Conservation (phyloP, 768 basidiomycete genomes). For the Suillus luteus region DNA sequence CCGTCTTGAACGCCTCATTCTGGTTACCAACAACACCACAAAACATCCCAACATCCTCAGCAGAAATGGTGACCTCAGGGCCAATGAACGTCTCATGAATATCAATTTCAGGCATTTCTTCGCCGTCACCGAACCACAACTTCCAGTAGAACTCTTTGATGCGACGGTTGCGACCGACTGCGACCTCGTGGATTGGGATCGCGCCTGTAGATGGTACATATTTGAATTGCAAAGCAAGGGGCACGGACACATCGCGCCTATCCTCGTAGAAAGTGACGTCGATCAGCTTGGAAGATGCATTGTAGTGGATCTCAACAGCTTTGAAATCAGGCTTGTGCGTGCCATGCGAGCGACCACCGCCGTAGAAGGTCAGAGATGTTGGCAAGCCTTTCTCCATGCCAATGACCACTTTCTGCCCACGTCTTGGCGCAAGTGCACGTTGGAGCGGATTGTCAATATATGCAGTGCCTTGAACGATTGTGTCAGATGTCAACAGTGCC, state of each 20-base stretch:
- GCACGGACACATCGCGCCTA: constrained; percentile 71
- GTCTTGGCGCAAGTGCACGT: constrained; percentile 82
- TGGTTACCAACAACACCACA: constrained; percentile 94
- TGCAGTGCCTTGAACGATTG: constrained; percentile 81
- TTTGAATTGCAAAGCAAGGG: constrained; percentile 77
- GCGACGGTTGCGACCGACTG: constrained; percentile 77
- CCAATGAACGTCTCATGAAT: constrained; percentile 83
- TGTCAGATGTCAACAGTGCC: constrained; percentile 79
- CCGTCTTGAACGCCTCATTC: constrained; percentile 84
- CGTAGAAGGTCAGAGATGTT: constrained; percentile 65
- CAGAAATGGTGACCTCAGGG: constrained; percentile 81
- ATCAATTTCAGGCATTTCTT: constrained; percentile 73
- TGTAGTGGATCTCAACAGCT: constrained; percentile 73
- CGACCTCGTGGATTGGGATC: constrained; percentile 91
- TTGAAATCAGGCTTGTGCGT: constrained; percentile 76
- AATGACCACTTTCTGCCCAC: constrained; percentile 77
- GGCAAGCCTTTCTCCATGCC: constrained; percentile 47
- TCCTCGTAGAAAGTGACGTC: constrained; percentile 82
- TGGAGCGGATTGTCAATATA: constrained; percentile 90
- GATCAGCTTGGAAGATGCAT: constrained; percentile 55
- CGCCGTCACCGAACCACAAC: constrained; percentile 92
- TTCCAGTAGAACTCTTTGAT: constrained; percentile 99
- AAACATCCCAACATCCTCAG: constrained; percentile 81
- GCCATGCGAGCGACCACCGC: constrained; percentile 80
- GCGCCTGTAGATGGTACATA: constrained; percentile 89